These are phyloP conservation scores for Metschnikowia gelsemii DNA, from an alignment of 805 yeast species.

Conservation along the genomic window DNA sequence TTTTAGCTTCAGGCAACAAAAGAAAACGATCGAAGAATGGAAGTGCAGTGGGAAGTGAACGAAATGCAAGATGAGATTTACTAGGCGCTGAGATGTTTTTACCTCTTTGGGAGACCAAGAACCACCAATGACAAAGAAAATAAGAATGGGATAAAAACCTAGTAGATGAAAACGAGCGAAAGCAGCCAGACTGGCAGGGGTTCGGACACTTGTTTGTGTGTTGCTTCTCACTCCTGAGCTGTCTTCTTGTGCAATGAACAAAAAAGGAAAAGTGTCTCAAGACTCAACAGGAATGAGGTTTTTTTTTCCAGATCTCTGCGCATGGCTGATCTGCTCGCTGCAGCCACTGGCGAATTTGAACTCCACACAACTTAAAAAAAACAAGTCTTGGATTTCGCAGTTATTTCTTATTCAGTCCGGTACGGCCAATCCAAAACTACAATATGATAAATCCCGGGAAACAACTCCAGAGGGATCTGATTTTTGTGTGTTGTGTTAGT, in stretches of 20 bases:
- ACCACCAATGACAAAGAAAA: neutral
- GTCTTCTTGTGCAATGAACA: constrained; percentile 4
- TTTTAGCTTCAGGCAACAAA: no score
- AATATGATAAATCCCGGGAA: no score
- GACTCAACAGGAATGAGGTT: constrained; percentile 1
- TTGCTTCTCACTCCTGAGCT: constrained; percentile 1
- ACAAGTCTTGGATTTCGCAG: no score
- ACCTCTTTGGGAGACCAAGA: neutral
- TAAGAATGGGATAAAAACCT: neutral
- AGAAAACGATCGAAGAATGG: constrained; percentile 3
- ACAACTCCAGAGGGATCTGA: no score
- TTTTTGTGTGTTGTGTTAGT: neutral
- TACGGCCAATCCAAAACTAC: no score
- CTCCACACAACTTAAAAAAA: constrained; percentile 15
- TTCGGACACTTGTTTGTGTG: neutral
- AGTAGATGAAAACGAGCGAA: constrained; percentile 1
- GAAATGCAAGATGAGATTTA: constrained; percentile 9
- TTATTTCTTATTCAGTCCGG: neutral
- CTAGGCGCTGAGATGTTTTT: neutral
- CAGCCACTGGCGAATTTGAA: constrained; percentile 9
- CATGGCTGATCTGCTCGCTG: constrained; percentile 6
- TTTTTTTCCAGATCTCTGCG: constrained; percentile 20
- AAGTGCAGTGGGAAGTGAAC: constrained; percentile 14
- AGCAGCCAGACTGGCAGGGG: neutral
- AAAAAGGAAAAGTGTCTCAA: constrained; percentile 2